Base-by-base conservation (phyloP, 23 red algal genomes). In the Agarophyton chilense region DNA sequence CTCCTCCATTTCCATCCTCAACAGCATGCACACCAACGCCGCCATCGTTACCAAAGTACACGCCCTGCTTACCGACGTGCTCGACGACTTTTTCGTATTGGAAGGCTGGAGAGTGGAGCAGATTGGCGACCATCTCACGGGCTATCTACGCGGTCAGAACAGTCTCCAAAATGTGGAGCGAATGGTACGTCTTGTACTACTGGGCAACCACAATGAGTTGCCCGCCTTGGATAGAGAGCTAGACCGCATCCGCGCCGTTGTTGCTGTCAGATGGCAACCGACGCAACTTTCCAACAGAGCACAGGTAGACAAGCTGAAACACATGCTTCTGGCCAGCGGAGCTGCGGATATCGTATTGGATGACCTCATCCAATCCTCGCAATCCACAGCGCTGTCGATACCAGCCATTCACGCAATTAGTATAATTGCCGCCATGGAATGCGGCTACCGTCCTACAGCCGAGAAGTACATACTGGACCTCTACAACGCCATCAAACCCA, bases 371-470 rank as follows among this genome's bases (percentile, higher is more conserved):
- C 64, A 70, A 22, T 21, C 38, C 32, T 33, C 36, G 64, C 34
- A 28, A 70, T 70, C 64, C 32, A 70, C 32, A 70, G 10, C 64
- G 2, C 6, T 70, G 40, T 70, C 64, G 64, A 70, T 70, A 70
- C 64, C 64, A 70, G 36, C 64, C 64, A 36, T 2, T 17, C 64
- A 70, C 19, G 64, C 64, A 8, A 70, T 70, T 33, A 21, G 64
- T 17, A 42, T 70, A 7, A 70, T 70, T 14, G 64, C 64, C 9
- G 64, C 64, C 64, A 70, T 70, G 64, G 38, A 70, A 70, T 70
- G 64, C 19, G 64, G 64, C 0, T 70, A 70, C 34, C 64, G 64
- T 17, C 64, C 64, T 4, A 70, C 64, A 4, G 64, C 64, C 21
- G 64, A 70, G 64, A 70, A 70, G 64, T 70, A 70, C 19, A 1